A percentile compares a stretch with the other conserved stretches of the same genome.
These are phyloP conservation scores for Stropharia rugosoannulata DNA, from an alignment of 768 basidiomycete species.

Conservation along the genomic window DNA sequence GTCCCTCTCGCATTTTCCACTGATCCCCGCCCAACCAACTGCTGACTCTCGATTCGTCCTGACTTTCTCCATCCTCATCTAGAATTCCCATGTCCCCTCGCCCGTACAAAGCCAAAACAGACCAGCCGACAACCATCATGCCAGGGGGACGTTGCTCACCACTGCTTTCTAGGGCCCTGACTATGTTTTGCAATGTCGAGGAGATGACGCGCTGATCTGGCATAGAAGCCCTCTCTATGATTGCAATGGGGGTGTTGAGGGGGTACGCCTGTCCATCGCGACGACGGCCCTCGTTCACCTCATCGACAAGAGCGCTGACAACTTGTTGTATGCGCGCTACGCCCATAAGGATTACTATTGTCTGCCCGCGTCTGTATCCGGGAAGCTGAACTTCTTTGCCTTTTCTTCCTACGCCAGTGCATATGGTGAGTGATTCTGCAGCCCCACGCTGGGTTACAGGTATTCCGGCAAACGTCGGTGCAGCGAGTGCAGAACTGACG, in stretches of 20 bases:
- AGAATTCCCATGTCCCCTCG: constrained; percentile 71
- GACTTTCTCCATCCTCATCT: constrained; percentile 45
- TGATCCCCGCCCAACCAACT: constrained; percentile 61
- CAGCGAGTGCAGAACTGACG: constrained; percentile 86
- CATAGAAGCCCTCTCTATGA: constrained; percentile 94
- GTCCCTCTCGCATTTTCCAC: constrained; percentile 70
- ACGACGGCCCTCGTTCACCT: constrained; percentile 10
- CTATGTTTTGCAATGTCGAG: constrained; percentile 75
- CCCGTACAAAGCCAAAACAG: constrained; percentile 72
- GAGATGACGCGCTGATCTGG: constrained; percentile 86
- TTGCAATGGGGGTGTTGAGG: constrained; percentile 75
- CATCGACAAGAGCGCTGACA: constrained; percentile 52
- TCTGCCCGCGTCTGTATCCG: constrained; percentile 79
- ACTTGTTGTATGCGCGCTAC: constrained; percentile 82
- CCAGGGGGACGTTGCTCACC: constrained; percentile 94
- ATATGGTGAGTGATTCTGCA: constrained; percentile 84
- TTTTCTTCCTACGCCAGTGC: constrained; percentile 89
- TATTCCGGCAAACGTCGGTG: constrained; percentile 85
- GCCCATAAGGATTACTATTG: constrained; percentile 91
- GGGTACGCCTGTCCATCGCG: constrained; percentile 65
- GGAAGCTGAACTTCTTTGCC: constrained; percentile 86
- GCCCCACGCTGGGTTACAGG: constrained; percentile 96
- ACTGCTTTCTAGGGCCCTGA: constrained; percentile 63
- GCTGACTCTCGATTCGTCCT: constrained; percentile 47
- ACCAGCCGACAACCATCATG: constrained; percentile 96